These are phyloP conservation scores for Cryptococcus jaspeensis DNA, from an alignment of 1,284 basidiomycete genomes.

Conservation along the genomic window DNA sequence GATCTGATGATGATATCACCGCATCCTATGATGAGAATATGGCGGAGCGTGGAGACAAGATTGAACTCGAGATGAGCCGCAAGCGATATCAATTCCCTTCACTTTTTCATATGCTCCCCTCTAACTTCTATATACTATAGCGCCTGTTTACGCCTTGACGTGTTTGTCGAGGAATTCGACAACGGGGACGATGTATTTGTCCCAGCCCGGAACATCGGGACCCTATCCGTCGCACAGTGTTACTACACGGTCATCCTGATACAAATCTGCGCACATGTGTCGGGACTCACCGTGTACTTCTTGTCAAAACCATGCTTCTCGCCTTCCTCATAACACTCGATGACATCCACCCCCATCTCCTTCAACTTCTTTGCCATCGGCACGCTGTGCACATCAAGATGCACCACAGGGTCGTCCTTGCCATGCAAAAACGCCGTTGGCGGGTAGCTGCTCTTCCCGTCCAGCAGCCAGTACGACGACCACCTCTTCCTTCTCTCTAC, in stretches of 20 bases:
- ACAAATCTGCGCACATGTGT: not conserved
- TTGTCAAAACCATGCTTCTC: constrained; percentile 21
- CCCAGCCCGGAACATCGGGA: constrained; percentile 9
- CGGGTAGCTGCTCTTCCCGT: constrained; percentile 13
- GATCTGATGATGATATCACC: no score
- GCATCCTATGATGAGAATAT: no score
- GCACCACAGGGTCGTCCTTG: constrained; percentile 13
- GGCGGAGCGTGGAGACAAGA: no score
- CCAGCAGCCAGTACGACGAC: constrained; percentile 9
- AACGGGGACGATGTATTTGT: constrained; percentile 6
- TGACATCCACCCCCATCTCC: constrained; percentile 14
- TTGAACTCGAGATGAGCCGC: no score
- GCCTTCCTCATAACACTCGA: constrained; percentile 16
- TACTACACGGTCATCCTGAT: not conserved
- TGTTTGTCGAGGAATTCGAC: constrained; percentile 5
- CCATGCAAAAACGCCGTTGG: constrained; percentile 23
- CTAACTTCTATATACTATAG: no score
- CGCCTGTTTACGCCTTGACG: not conserved
- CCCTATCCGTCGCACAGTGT: not conserved
- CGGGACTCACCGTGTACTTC: constrained; percentile 20
- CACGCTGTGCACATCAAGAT: constrained; percentile 2
- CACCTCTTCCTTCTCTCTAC: constrained; percentile 5
- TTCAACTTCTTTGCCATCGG: constrained; percentile 14
- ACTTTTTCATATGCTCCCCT: not conserved
- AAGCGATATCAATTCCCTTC: no score